These are phyloP conservation scores for Laetiporus sulphureus DNA, from an alignment of 1,284 basidiomycete genomes.

Conservation along the genomic window DNA sequence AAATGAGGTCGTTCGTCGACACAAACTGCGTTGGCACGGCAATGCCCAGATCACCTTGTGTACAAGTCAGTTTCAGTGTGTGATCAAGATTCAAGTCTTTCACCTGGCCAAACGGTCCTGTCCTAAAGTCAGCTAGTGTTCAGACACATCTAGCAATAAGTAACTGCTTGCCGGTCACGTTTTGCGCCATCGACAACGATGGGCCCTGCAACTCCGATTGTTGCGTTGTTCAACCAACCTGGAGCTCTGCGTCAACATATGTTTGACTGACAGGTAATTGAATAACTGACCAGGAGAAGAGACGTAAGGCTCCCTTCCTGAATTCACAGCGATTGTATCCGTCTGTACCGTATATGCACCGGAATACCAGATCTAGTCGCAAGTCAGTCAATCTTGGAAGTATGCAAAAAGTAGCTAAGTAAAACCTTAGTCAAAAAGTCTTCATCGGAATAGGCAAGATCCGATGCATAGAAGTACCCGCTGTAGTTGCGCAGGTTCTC, in stretches of 20 bases:
- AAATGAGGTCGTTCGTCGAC: conserved; percentile 49
- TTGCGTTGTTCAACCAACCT: conserved; percentile 55
- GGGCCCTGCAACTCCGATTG: conserved; percentile 47
- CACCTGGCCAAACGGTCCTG: conserved; percentile 52
- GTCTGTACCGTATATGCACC: conserved; percentile 60
- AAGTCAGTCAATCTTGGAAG: background rate
- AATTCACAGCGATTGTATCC: conserved; percentile 46
- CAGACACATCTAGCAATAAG: background rate
- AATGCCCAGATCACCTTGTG: conserved; percentile 52
- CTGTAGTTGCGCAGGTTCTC: conserved; percentile 43
- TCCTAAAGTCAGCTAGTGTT: background rate
- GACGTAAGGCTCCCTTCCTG: conserved; percentile 44
- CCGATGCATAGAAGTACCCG: conserved; percentile 48
- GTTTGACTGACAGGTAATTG: background rate
- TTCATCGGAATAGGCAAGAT: conserved; percentile 37
- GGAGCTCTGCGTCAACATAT: background rate
- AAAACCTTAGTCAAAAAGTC: conserved; percentile 46
- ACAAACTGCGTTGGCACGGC: conserved; percentile 56
- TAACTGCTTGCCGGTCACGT: conserved; percentile 39
- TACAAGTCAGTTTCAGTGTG: background rate
- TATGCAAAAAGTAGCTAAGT: conserved; percentile 1
- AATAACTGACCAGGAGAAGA: conserved; percentile 26
- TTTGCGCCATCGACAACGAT: conserved; percentile 61
- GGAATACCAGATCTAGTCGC: conserved; percentile 47
- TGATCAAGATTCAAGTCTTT: background rate